Base-by-base conservation (phyloP, 371 early-diverging fungal species). In the Rhizopus arrhizus region DNA sequence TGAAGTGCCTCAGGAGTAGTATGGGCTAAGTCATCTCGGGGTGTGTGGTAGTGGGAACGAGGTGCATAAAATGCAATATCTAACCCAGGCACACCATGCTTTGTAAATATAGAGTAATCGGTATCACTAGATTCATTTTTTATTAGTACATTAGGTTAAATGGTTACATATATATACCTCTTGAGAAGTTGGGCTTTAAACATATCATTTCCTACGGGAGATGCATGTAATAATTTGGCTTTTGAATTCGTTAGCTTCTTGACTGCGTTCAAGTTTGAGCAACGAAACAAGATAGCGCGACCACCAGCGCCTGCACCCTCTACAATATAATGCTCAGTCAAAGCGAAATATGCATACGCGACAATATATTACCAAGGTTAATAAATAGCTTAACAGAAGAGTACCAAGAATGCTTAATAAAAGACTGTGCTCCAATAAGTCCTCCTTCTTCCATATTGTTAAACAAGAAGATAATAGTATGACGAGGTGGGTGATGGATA, bases 391-490 rank as follows among this genome's bases (percentile, higher is more conserved):
- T 83, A 47, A 93, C 84, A 22, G 87, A 67, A 16, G 74, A 61
- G 36, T 85, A 85, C 93, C 92, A 93, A 13, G 89, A 88, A 66
- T 95, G 95, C 11, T 80, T 69, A 42, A 89, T 71, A 67, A 95
- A 92, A 2, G 86, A 75, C 9, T 73, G 65, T 0, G 88, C 90
- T 12, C 95, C 96, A 53, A 86, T 69, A 16, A 91, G 69, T 0
- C 91, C 93, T 48, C 83, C 76, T 70, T 96, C 96, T 66, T 96
- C 96, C 35, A 87, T 88, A 64, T 93, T 91, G 69, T 93, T 93
- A 53, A 95, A 90, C 70, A 91, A 83, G 68, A 96, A 85, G 22
- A 96, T 80, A 52, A 93, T 80, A 12, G 80, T 78, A 56, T 82
- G 73, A 49, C 73, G 69, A 63, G 82, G 78, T 46, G 84, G 88